Base-by-base conservation (phyloP, 257 asterid species). In the Solanum infundibuliforme region DNA sequence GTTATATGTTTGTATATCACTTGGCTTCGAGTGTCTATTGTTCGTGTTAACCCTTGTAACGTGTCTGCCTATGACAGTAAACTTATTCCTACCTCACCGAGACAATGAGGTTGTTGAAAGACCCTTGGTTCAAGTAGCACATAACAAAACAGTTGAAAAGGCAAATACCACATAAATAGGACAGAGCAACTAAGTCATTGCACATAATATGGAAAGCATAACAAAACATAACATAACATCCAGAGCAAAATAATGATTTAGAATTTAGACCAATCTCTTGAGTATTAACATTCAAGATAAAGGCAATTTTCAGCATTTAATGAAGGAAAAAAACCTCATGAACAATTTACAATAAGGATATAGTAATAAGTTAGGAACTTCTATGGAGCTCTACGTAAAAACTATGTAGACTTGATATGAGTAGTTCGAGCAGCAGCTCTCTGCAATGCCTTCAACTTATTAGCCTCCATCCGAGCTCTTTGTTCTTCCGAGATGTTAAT, bases 401-500 rank as follows among this genome's bases (percentile, higher is more conserved):
- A 43, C 38, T 21, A 43, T 5, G 39, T 43, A 27, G 85, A 79
- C 85, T 79, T 43, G 38, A 8, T 79, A 43, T 43, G 85, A 79
- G 85, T 16, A 48, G 91, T 81, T 83, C 95, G 93, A 60, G 98
- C 96, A 83, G 96, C 95, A 86, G 98, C 95, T 90, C 92, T 95
- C 92, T 94, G 95, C 52, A 96, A 88, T 48, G 98, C 98, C 92
- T 90, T 94, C 89, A 93, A 83, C 86, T 92, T 94, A 92, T 90
- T 94, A 68, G 96, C 98, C 89, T 91, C 96, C 95, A 95, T 93
- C 35, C 96, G 98, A 89, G 90, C 95, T 86, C 73, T 94, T 89
- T 93, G 96, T 85, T 94, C 98, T 87, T 94, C 98, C 1, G 98
- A 89, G 66, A 94, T 73, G 88, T 55, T 46, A 88, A 25, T 87